phyloP scores from a whole-genome alignment of 2,329 filamentous ascomycete genomes.

The Xylaria sp. region DNA sequence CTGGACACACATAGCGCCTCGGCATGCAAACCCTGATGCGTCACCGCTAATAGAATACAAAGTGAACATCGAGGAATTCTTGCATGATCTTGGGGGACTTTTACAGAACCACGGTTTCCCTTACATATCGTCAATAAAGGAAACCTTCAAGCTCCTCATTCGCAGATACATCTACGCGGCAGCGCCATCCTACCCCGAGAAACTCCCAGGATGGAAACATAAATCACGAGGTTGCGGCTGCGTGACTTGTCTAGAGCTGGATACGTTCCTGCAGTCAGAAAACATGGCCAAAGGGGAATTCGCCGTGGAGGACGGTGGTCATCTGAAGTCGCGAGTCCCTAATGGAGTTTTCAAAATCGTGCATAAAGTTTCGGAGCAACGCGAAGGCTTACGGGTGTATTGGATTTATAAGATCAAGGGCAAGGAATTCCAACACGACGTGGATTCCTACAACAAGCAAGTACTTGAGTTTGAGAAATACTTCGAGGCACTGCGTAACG shows the following conservation, averaged over 20 bases:
- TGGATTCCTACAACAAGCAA: background rate
- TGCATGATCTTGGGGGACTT: background rate
- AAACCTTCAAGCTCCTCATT: background rate
- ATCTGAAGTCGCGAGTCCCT: background rate
- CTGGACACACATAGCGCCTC: background rate
- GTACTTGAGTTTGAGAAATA: background rate
- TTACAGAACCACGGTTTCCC: background rate
- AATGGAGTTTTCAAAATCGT: background rate
- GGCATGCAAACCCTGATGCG: background rate
- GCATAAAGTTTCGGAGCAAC: background rate
- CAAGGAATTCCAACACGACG: background rate
- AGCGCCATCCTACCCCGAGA: background rate
- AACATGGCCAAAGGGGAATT: background rate
- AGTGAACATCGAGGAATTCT: background rate
- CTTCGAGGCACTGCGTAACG: background rate
- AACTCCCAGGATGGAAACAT: background rate
- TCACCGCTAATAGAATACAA: background rate
- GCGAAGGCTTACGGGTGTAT: background rate
- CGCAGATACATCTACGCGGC: background rate
- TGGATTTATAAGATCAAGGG: background rate
- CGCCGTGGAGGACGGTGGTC: background rate
- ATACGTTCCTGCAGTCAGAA: background rate
- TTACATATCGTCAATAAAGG: background rate
- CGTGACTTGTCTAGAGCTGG: background rate
- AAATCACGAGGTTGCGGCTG: conserved; percentile 4